Base-by-base conservation (phyloP, 2,329 filamentous ascomycete genomes). In the Calonectria naviculata region DNA sequence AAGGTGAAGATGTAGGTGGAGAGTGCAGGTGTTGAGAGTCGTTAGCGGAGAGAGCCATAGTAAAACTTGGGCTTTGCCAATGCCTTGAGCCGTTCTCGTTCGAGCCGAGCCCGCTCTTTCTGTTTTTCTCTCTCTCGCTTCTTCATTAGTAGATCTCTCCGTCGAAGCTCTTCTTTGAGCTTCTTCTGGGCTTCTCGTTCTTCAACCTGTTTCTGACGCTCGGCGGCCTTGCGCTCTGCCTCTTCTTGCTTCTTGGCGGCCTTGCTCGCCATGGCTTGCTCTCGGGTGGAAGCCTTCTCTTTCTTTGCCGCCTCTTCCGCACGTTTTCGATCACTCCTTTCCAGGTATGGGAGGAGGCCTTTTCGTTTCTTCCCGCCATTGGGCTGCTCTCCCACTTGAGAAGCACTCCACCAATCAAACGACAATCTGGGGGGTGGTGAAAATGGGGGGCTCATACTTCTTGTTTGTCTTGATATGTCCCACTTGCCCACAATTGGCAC, bases 401-500 rank as follows among this genome's bases (percentile, higher is more conserved):
- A 73, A 70, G 21, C 52, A 21, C 66, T 60, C 77, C 75, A 83
- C 81, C 81, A 83, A 80, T 83, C 80, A 79, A 82, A 83, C 29
- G 76, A 65, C 47, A 71, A 66, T 54, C 70, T 74, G 44, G 78
- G 74, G 74, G 80, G 75, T 70, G 79, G 81, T 72, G 78, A 79
- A 68, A 69, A 66, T 47, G 72, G 75, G 71, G 71, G 68, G 62
- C 67, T 84, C 88, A 85, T 90, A 97, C 95, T 98, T 98, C 87
- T 98, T 97, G 87, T 98, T 98, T 58, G 96, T 98, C 85, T 98
- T 98, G 87, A 99, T 99, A 81, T 99, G 97, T 36, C 97, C 97
- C 66, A 97, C 93, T 83, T 97, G 94, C 62, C 97, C 97, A 85
- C 97, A 99, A 83, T 98, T 98, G 76, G 97, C 97, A 85, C 97